Percentiles rank a stretch among this genome's conserved stretches.
phyloP scores from a whole-genome alignment of 768 basidiomycete species.

The Leccinum disarticulatum region DNA sequence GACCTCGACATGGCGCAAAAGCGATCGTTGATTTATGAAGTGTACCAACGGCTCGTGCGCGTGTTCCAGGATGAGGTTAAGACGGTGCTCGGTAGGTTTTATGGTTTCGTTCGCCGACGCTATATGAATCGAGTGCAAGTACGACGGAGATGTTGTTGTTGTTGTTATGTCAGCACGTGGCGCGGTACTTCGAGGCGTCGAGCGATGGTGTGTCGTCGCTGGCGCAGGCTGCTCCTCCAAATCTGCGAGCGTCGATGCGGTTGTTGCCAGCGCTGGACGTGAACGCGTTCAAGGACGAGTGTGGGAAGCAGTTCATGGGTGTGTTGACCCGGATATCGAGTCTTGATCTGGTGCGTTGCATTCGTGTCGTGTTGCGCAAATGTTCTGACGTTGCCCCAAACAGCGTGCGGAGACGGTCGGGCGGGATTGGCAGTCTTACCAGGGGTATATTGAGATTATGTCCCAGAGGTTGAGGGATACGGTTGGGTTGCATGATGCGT shows the following conservation, averaged over 20 bases:
- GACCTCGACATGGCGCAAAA: no score
- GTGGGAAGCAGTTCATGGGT: constrained; percentile 53
- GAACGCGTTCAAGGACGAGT: constrained; percentile 57
- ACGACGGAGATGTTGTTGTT: constrained; percentile 71
- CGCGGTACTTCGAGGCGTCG: constrained; percentile 53
- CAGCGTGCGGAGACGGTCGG: constrained; percentile 47
- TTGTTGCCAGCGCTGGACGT: constrained; percentile 57
- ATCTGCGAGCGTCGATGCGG: constrained; percentile 51
- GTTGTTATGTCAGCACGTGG: constrained; percentile 31
- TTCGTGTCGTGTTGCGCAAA: background rate
- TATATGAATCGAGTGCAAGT: constrained; percentile 36
- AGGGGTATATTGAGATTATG: constrained; percentile 77
- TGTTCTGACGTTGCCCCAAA: constrained; percentile 1
- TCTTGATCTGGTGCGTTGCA: constrained; percentile 48
- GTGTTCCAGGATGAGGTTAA: no score
- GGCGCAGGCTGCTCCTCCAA: constrained; percentile 11
- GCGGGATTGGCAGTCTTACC: constrained; percentile 59
- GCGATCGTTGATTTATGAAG: constrained; percentile 6
- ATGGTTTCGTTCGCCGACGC: background rate
- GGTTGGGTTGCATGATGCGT: constrained; percentile 51
- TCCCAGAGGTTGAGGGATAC: constrained; percentile 65
- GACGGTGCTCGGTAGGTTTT: constrained; percentile 42
- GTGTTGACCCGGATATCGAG: constrained; percentile 52
- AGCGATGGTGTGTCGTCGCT: constrained; percentile 15
- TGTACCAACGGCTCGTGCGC: no score